Evolutionary conservation across 225 moss, liverwort and hornwort genomes (phyloP), one percentile per base, ranked within the genome.

Genomic region (Sphagnum contortum): DNA sequence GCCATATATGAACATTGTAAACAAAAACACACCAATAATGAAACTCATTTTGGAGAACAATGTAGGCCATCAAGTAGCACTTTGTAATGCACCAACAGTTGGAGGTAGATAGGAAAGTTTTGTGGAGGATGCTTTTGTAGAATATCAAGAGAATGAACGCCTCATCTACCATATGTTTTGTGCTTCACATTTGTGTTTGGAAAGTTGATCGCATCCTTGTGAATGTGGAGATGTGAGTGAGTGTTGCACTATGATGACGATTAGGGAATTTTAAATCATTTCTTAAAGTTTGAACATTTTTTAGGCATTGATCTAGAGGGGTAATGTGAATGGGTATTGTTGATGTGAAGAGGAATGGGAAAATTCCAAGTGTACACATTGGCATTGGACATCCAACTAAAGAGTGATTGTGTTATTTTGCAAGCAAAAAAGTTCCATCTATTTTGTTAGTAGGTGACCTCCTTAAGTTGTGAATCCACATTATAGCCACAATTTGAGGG

Each of bases 131-230:
- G 80, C 88, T 14, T 48, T 74, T 5, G 74, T 69, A 57, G 72
- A 78, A 56, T 83, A 86, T 44, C 64, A 84, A 50, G 71, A 77
- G 5, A 77, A 78, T 57, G 79, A 87, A n/a, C 80, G 70, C 12
- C 66, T 80, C 65, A 81, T 88, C 12, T 79, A 87, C 67, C 12
- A 89, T 89, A 81, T 45, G 11, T 3, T 47, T 45, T 14, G 3
- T 12, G 44, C 2, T 45, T 61, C 57, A 2, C 0, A 8, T 9
- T 3, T 12, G 1, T n/a, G 13, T 29, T 0, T 70, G 57, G 50
- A 8, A 3, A 56, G 3, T 4, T 29, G 29, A 29, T 29, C 29
- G 29, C 29, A 29, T 29, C 1, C 29, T 29, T 1, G 29, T 29
- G 29, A 29, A 29, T 29, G 29, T 29, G 29, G 29, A 29, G 29